Conservation (phyloP, 345 rosid species). For the Hypericum androsaemum region DNA sequence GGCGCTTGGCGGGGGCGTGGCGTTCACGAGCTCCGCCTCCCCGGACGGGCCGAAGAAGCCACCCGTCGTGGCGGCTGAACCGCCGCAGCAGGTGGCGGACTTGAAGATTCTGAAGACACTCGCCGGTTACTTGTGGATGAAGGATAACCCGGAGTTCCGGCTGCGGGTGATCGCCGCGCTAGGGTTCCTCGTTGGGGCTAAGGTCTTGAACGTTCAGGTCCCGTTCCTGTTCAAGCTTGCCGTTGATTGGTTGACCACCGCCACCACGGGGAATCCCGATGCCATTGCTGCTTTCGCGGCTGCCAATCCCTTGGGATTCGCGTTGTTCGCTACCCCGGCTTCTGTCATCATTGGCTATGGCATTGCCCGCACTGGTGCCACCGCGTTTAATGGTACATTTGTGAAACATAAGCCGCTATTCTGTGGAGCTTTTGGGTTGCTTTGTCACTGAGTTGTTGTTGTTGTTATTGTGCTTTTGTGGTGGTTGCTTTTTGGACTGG, state of each 20-base stretch:
- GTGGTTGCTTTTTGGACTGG: constrained; percentile 10
- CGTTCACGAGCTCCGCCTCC: too few relatives aligned
- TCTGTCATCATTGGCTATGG: constrained; percentile 89
- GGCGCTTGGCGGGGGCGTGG: too few relatives aligned
- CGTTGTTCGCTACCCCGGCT: constrained; percentile 73
- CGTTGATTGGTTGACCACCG: constrained; percentile 76
- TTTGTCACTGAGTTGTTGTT: too few relatives aligned
- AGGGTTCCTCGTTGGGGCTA: constrained; percentile 82
- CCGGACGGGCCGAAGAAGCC: neutral
- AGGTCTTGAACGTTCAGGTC: constrained; percentile 85
- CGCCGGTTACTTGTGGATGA: constrained; percentile 80
- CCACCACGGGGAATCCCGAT: constrained; percentile 42
- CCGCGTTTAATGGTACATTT: constrained; percentile 79
- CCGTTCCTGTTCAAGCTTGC: constrained; percentile 92
- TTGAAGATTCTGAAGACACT: constrained; percentile 71
- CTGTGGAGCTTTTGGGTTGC: neutral
- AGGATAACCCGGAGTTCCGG: constrained; percentile 73
- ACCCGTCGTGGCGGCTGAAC: neutral
- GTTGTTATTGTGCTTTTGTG: neutral
- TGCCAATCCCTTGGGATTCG: constrained; percentile 50
- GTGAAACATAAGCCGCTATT: neutral
- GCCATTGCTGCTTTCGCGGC: constrained; percentile 45
- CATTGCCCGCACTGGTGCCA: constrained; percentile 67
- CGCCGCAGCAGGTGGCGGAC: constrained; percentile 33
- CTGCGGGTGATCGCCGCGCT: constrained; percentile 69